Conservation (phyloP, 495 filamentous ascomycete species). For the Tetracladium setigerum region DNA sequence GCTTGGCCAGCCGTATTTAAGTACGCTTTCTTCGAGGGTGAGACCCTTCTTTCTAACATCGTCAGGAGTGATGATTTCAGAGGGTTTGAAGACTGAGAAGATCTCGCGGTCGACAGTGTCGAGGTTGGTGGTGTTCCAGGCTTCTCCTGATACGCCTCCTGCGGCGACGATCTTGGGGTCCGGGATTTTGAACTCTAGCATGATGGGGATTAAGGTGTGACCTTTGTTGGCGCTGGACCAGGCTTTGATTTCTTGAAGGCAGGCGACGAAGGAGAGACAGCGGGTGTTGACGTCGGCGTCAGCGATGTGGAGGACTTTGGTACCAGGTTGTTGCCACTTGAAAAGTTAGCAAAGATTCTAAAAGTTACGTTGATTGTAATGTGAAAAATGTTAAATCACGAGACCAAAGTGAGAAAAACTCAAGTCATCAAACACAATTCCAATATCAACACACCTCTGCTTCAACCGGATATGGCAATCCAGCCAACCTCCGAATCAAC, state of each 20-base stretch:
- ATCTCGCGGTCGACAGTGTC: constrained; percentile 24
- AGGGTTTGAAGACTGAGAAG: constrained; percentile 16
- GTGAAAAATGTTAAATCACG: too few species aligned
- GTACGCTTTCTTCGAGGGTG: constrained; percentile 20
- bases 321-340: constrained; percentile 6
- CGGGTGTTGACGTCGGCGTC: constrained; percentile 21
- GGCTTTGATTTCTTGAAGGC: constrained; percentile 16
- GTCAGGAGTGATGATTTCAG: constrained; percentile 20
- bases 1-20: constrained; percentile 22
- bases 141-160: constrained; percentile 5
- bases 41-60: constrained; percentile 15
- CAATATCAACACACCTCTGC: neutral
- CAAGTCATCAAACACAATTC: too few species aligned
- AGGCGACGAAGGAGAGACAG: constrained; percentile 22
- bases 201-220: constrained; percentile 24
- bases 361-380: too few species aligned
- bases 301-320: constrained; percentile 24
- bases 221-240: constrained; percentile 21
- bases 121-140: constrained; percentile 10
- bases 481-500: constrained; percentile 17
- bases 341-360: neutral
- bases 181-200: constrained; percentile 23
- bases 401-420: too few species aligned
- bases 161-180: neutral
- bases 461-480: constrained; percentile 6